A percentile compares a stretch with the other conserved stretches of the same genome.
Evolutionary conservation across 306 rosid genomes (phyloP).

Genomic region (Heteromeles arbutifolia): DNA sequence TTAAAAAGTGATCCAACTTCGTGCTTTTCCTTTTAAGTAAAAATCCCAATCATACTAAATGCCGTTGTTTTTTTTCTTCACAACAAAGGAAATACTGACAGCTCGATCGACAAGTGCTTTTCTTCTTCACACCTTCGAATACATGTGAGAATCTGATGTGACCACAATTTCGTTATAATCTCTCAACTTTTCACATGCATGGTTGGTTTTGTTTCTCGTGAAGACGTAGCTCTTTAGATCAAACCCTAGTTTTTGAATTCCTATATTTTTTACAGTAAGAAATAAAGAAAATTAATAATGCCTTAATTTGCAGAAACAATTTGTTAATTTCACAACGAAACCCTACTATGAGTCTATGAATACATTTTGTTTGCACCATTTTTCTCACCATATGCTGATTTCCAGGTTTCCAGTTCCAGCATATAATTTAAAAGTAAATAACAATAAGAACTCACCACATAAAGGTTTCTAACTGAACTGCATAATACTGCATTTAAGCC

Average conservation of each 20-base stretch:
- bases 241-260: too few species aligned
- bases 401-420: too few species aligned
- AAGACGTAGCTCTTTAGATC: conserved; percentile 11
- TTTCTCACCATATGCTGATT: too few species aligned
- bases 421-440: too few species aligned
- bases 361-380: too few species aligned
- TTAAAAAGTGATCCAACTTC: background rate
- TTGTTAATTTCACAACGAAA: too few species aligned
- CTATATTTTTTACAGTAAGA: background rate
- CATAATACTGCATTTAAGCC: background rate
- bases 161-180: background rate
- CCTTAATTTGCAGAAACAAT: too few species aligned
- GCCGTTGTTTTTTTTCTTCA: background rate
- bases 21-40: background rate
- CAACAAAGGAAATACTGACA: background rate
- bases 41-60: background rate
- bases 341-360: too few species aligned
- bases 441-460: too few species aligned
- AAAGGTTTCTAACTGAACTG: background rate
- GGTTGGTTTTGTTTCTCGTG: conserved; percentile 21
- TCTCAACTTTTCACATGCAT: conserved; percentile 23
- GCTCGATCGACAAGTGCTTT: background rate
- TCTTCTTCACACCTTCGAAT: conserved; percentile 5
- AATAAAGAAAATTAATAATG: background rate
- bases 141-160: conserved; percentile 17